Base-by-base conservation (phyloP, 2,329 filamentous ascomycete species). In the Colletotrichum limetticola region DNA sequence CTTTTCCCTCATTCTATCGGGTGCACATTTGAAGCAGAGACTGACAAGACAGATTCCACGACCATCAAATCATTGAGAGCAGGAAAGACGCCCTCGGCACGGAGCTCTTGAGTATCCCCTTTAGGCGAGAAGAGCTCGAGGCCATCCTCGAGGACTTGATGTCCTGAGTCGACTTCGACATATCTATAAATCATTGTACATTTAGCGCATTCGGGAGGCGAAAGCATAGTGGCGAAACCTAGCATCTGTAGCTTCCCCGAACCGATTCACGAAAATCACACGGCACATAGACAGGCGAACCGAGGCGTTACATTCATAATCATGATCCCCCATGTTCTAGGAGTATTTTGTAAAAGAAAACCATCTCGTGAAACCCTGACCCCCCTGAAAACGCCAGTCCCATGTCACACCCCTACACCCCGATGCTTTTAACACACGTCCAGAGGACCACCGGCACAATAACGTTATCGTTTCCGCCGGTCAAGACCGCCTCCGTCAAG, bases 401-500 rank as follows among this genome's bases (percentile, higher is more conserved):
- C 8, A 37, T 63, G 28, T 16, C 37, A n/a, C 37, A 46, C 32
- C 71, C 56, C 19, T 83, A 92, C 75, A 92, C 79, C 68, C 88
- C 88, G 73, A 96, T 82, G 24, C 94, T 94, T 83, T 96, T 93
- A 52, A 98, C 95, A 78, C 97, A 91, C 72, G 95, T 89, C 97
- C 97, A 99, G 74, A 99, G 84, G 63, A 97, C 91, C 70, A 99
- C 91, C 4, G 97, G 97, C 75, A 98, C 96, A 75, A 98, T 92
- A 22, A 99, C 97, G 86, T 99, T 99, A 86, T 99, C 97, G 82
- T 99, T 99, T 35, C 96, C 97, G 2, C 97, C 97, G 16, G 97
- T 98, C 75, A 99, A 85, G 59, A 98, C 96, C 30, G 97, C 95
- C 85, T 99, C 97, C 65, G 97, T 97, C 77, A 98, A 87, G 82